Evolutionary conservation across 129 eudicot genomes (phyloP), one percentile per base, ranked within the genome.

Genomic region (Lactuca saligna): DNA sequence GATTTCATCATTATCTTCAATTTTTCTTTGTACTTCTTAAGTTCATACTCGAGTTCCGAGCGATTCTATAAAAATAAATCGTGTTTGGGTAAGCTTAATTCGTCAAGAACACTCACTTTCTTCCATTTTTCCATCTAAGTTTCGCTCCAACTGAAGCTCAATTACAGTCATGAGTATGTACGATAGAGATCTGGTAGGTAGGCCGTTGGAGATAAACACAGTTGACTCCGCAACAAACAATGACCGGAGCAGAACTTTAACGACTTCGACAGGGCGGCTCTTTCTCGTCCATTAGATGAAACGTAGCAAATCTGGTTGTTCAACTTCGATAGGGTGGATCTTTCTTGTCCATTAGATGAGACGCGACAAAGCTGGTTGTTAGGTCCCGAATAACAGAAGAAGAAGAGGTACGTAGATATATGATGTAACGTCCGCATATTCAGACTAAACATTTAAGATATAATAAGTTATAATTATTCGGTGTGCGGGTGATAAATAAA

Each of bases 131-230:
- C 31, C 38, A 68, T 54, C 39, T 37, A 42, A 14, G 31, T 65
- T 48, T 67, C 72, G 29, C 17, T 17, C 15, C 29, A 33, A 6
- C 34, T 20, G 29, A 56, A 33, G 35, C 17, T 68, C 62, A 11
- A 3, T 42, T 31, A 34, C 34, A 70, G 46, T 31, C 38, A 65
- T 76, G 70, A 76, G 80, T 53, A 76, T 92, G 98, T 88, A 88
- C 75, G 96, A 91, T 7, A 69, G 96, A 74, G 96, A 92, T 78
- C 91, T 91, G 37, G 88, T 96, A 96, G 98, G 96, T 7, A 96
- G 96, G 44, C 83, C 96, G 34, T 63, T 91, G 48, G 98, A 91
- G 75, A 88, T 91, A 51, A 81, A 78, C 74, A 82, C 96, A 25
- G 85, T 90, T n/a, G 97, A 88, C 55, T 86, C 93, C 0, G 91